Conservation (phyloP, 495 filamentous ascomycete genomes). For the Trichoderma parareesei region DNA sequence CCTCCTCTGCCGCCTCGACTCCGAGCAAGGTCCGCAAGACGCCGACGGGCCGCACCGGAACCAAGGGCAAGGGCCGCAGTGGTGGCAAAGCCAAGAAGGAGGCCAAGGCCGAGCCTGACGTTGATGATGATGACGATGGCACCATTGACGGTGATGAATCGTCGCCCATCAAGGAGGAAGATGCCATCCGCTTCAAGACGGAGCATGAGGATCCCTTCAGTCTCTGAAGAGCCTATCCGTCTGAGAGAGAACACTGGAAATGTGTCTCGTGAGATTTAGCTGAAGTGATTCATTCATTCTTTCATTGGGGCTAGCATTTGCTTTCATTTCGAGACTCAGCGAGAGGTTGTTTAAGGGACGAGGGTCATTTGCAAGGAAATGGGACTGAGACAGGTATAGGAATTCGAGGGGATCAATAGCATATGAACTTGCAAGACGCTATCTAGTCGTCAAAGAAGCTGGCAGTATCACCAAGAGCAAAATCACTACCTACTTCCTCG, state of each 20-base stretch:
- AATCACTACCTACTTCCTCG: no score
- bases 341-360: background rate
- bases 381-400: background rate
- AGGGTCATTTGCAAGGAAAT: background rate
- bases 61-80: slow-evolving; percentile 1
- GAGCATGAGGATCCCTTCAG: background rate
- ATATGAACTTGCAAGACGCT: background rate
- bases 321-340: background rate
- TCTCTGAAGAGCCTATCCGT: background rate
- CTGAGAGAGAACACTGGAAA: no score
- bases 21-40: slow-evolving; percentile 18
- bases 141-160: background rate
- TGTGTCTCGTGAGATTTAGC: no score
- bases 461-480: no score
- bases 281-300: no score
- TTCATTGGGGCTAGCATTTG: background rate
- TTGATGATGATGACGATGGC: background rate
- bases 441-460: background rate
- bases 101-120: background rate
- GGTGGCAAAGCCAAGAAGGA: background rate
- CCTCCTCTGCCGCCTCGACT: slow-evolving; percentile 11
- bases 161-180: background rate
- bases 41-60: background rate
- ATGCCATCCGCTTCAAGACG: background rate
- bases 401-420: background rate